These are phyloP conservation scores for Tricholoma bakamatsutake DNA, from an alignment of 768 basidiomycete species.

Conservation along the genomic window DNA sequence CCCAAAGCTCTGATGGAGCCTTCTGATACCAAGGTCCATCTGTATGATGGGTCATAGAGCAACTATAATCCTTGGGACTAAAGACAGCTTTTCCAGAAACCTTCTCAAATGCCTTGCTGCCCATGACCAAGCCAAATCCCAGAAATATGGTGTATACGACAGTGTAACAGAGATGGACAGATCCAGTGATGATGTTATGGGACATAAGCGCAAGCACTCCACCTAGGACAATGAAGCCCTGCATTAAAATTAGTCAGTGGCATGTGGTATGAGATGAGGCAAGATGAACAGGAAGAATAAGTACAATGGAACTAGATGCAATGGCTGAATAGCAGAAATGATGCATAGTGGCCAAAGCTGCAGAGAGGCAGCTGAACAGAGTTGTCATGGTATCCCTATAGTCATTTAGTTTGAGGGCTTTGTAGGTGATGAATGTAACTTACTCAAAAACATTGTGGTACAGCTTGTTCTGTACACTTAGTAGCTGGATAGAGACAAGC, in stretches of 20 bases:
- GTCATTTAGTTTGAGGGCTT: neutral
- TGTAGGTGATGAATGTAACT: constrained; percentile 13
- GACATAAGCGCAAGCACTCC: constrained; percentile 77
- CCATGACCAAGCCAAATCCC: constrained; percentile 80
- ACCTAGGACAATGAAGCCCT: constrained; percentile 63
- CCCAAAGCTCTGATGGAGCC: constrained; percentile 68
- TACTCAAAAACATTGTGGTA: constrained; percentile 78
- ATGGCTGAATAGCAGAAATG: constrained; percentile 78
- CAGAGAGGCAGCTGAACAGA: constrained; percentile 72
- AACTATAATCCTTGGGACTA: constrained; percentile 56
- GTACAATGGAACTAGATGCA: constrained; percentile 69
- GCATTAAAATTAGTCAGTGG: constrained; percentile 13
- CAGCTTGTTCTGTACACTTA: constrained; percentile 69
- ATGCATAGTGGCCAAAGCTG: constrained; percentile 60
- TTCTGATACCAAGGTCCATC: constrained; percentile 67
- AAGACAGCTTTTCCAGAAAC: constrained; percentile 42
- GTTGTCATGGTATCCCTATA: constrained; percentile 72
- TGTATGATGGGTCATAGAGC: constrained; percentile 48
- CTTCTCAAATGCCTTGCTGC: constrained; percentile 59
- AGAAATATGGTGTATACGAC: constrained; percentile 72
- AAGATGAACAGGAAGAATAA: constrained; percentile 65
- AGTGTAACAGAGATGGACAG: constrained; percentile 76
- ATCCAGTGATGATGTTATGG: constrained; percentile 75
- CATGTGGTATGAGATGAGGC: neutral
- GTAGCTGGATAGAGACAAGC: constrained; percentile 65